Percentiles rank a stretch among this genome's conserved stretches.
Evolutionary conservation across 192 early-diverging fungal genomes (phyloP).

Genomic region (Funneliformis geosporum): DNA sequence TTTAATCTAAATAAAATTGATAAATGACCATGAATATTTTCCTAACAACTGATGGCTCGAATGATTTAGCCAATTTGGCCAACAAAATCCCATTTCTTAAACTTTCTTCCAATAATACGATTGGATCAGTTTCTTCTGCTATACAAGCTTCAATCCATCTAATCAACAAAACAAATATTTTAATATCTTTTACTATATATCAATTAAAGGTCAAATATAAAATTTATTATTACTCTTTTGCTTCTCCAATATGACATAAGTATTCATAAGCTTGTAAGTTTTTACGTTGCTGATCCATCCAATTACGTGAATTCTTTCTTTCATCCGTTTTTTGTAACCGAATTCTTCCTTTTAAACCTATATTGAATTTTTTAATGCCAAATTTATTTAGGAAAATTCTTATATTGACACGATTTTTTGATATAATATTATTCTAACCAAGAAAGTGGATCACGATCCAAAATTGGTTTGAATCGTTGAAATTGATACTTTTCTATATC

Average conservation of each 20-base stretch:
- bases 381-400: too few species aligned
- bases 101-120: conserved; percentile 82
- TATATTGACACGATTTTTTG: too few species aligned
- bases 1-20: neutral
- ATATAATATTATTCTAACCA: too few species aligned
- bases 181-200: neutral
- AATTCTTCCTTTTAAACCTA: conserved; percentile 52
- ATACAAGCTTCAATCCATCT: conserved; percentile 97
- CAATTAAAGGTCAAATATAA: neutral
- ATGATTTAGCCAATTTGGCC: conserved; percentile 84
- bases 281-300: conserved; percentile 89
- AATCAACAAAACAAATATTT: conserved; percentile 19
- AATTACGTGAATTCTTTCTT: conserved; percentile 50
- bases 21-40: conserved; percentile 74
- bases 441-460: too few species aligned
- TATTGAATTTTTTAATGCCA: conserved; percentile 10
- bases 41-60: conserved; percentile 80
- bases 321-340: conserved; percentile 46
- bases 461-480: too few species aligned
- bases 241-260: conserved; percentile 97
- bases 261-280: conserved; percentile 98
- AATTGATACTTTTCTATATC: too few species aligned
- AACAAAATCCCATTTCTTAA: conserved; percentile 91
- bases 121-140: conserved; percentile 74
- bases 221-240: conserved; percentile 83